Evolutionary conservation across 306 rosid species (phyloP), one percentile per base, ranked within the genome.

Genomic region (Trichosanthes cucumerina): DNA sequence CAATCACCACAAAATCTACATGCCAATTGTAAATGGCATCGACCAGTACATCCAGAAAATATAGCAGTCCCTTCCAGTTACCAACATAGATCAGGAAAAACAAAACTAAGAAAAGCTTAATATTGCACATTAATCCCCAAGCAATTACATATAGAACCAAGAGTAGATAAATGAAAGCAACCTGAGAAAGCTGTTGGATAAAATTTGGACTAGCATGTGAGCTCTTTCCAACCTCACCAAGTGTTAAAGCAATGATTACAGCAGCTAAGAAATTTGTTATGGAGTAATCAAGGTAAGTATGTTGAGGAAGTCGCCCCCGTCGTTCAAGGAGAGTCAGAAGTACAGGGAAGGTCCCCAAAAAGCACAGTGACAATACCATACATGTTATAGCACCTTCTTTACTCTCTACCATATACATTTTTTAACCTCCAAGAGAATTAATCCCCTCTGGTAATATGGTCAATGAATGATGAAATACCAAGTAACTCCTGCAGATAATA

Each of bases 251-350:
- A 76, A 93, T 90, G 49, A 93, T 46, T 1, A 93, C 80, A 81
- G 97, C 96, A 81, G 98, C 96, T 63, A 91, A 76, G 78, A 90
- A 83, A 81, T 93, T 93, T 63, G 98, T 87, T 77, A 93, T 62
- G 0, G 98, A 80, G 81, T 93, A 93, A 44, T 93, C 98, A 64
- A 93, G 98, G 81, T 90, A 93, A 2, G 97, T 92, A 71, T 93
- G 97, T 44, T 93, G 98, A 88, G 97, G 98, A 83, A 92, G 97
- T 68, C 98, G 93, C 39, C 97, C 97, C 63, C 93, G 43, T 50
- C 97, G 86, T 71, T 93, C 96, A 2, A 89, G 66, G 23, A 93
- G 82, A 63, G 92, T 83, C 89, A 93, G 24, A 2, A 93, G 19
- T 60, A 96, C 98, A 24, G 94, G 98, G 91, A 92, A 91, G 75